Percentiles rank a stretch among this genome's conserved stretches.
Evolutionary conservation across 176 grass and related monocot genomes (phyloP).

Genomic region (Tillandsia leiboldiana): DNA sequence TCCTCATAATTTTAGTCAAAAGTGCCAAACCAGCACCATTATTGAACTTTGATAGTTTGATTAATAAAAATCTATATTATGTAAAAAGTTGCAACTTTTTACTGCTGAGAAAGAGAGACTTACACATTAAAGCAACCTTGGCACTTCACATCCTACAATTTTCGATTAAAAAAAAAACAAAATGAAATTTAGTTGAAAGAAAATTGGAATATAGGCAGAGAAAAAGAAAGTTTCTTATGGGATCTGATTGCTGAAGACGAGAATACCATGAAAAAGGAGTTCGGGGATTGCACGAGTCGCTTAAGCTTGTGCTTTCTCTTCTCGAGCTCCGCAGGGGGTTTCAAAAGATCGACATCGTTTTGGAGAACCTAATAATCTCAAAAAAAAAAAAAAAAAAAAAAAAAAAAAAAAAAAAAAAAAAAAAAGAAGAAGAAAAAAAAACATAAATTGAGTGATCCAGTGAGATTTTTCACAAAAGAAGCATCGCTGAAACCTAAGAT

Average conservation of each 20-base stretch:
- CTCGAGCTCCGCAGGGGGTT: not conserved
- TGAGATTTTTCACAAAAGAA: too few species aligned
- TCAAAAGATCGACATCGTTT: not conserved
- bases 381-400: not conserved
- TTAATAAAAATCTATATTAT: too few species aligned
- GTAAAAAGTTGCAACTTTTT: too few species aligned
- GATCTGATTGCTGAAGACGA: not conserved
- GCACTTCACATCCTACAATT: not conserved
- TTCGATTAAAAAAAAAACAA: not conserved
- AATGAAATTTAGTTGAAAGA: not conserved
- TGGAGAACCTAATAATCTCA: not conserved
- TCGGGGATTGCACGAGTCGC: not conserved
- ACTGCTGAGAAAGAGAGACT: not conserved
- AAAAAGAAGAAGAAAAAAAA: not conserved
- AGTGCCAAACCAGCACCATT: too few species aligned
- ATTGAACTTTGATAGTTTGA: too few species aligned
- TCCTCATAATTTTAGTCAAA: too few species aligned
- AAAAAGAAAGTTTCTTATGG: not conserved
- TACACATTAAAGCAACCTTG: constrained; percentile 1
- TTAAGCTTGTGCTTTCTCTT: constrained; percentile 2
- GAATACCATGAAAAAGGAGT: constrained; percentile 1
- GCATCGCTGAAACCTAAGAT: too few species aligned
- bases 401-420: not conserved
- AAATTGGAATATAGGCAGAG: not conserved
- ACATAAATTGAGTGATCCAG: not conserved